A percentile compares a stretch with the other conserved stretches of the same genome.
Evolutionary conservation across 805 yeast genomes (phyloP).

Genomic region (Zygoascus ofunaensis): DNA sequence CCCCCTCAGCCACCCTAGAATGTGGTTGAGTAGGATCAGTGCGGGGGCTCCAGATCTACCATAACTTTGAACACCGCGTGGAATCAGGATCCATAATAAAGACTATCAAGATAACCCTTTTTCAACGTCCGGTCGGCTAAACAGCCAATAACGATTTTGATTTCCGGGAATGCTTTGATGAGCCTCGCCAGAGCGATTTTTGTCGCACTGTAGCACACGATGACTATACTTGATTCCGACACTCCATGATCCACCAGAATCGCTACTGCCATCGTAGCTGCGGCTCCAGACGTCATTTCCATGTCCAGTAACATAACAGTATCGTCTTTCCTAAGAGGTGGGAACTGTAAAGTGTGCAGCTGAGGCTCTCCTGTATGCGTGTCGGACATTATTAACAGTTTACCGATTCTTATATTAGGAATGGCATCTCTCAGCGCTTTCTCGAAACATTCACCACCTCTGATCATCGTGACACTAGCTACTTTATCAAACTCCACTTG

Average conservation of each 20-base stretch:
- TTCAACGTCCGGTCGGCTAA: constrained; percentile 34
- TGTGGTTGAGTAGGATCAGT: no score
- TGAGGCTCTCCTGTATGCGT: constrained; percentile 89
- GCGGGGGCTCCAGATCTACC: no score
- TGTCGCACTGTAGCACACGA: constrained; percentile 67
- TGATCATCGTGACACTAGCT: constrained; percentile 67
- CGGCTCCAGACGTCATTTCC: constrained; percentile 86
- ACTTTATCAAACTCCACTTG: constrained; percentile 35
- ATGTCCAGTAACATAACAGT: constrained; percentile 67
- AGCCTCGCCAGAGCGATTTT: constrained; percentile 70
- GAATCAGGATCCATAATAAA: constrained; percentile 60
- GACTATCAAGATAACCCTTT: constrained; percentile 57
- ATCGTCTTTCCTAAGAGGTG: constrained; percentile 30
- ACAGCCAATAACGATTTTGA: constrained; percentile 61
- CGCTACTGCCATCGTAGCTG: constrained; percentile 88
- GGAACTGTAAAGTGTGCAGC: constrained; percentile 72
- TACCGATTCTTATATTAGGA: constrained; percentile 69
- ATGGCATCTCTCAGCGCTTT: constrained; percentile 64
- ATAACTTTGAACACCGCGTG: no score
- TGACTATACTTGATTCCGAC: constrained; percentile 47
- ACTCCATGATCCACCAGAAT: constrained; percentile 78
- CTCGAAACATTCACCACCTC: constrained; percentile 92
- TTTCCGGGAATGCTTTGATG: constrained; percentile 60
- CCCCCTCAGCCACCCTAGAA: no score
- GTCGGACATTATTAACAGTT: constrained; percentile 80